Base-by-base conservation (phyloP, 148 eudicot genomes). In the Camellia lanceoleosa region DNA sequence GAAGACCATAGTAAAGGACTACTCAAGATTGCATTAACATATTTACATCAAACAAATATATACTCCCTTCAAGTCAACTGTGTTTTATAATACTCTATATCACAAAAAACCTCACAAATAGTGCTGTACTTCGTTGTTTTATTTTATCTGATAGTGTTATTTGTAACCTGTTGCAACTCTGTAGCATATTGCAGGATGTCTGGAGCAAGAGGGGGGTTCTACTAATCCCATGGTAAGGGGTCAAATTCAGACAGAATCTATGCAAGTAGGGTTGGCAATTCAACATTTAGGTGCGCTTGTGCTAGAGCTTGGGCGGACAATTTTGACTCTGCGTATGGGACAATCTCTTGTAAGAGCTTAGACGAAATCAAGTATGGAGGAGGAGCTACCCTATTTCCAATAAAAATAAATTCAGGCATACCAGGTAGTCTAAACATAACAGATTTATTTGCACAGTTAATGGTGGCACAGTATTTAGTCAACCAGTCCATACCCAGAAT, bases 201-300 rank as follows among this genome's bases (percentile, higher is more conserved):
- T 97, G 83, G 93, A 97, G 78, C 95, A 88, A 81, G 95, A 92
- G 55, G 85, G 85, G 13, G 86, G 89, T 43, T 90, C 97, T 52
- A 84, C 80, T 58, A 97, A 94, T 82, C 79, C 84, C 71, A 78
- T 91, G 62, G 87, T 89, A 42, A 87, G 99, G 86, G 85, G 87
- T 81, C 92, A 92, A 76, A 86, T 94, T 64, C 98, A 92, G 83
- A 75, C 91, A 74, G 97, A 94, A 68, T 79, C 97, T 7, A 83
- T 84, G 74, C 97, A 86, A 84, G 73, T 86, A 43, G 99, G 99
- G 77, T 80, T 90, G 71, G 88, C 87, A 30, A 92, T 97, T 95
- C 99, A 91, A 79, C 98, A 94, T 81, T 84, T 97, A 78, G 99
- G 99, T 77, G 93, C 99, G 80, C 93, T 97, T 77, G 82, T 92